Evolutionary conservation across 768 basidiomycete species (phyloP).

Genomic region (Trametes coccinea): DNA sequence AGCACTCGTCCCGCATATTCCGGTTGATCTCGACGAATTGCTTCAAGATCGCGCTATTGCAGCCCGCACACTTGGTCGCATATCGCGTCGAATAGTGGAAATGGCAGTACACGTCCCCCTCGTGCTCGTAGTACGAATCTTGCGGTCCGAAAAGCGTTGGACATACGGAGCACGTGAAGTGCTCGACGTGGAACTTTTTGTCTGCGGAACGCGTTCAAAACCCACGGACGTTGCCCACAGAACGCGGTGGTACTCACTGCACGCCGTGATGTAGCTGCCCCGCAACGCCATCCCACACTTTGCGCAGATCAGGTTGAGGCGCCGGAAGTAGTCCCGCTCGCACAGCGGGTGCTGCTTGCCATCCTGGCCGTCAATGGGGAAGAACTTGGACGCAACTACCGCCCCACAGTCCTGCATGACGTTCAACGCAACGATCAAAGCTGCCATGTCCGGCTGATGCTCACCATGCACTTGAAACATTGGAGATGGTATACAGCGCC

Average conservation of each 20-base stretch:
- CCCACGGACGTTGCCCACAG: background rate
- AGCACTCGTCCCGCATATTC: constrained; percentile 97
- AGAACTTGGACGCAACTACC: constrained; percentile 98
- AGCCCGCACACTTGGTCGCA: constrained; percentile 97
- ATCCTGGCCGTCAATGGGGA: constrained; percentile 92
- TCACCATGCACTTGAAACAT: constrained; percentile 96
- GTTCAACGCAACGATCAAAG: constrained; percentile 18
- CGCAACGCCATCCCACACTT: constrained; percentile 93
- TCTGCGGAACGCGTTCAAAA: constrained; percentile 48
- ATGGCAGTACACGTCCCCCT: constrained; percentile 97
- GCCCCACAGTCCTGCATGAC: constrained; percentile 83
- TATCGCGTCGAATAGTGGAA: constrained; percentile 99
- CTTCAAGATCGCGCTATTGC: constrained; percentile 95
- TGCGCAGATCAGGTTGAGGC: constrained; percentile 93
- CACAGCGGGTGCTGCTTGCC: constrained; percentile 93
- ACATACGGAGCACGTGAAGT: constrained; percentile 98
- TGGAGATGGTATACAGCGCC: constrained; percentile 94
- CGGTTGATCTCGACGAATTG: constrained; percentile 99
- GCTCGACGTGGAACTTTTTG: constrained; percentile 99
- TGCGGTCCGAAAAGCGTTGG: constrained; percentile 95
- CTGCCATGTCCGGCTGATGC: constrained; percentile 29
- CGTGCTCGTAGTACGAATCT: constrained; percentile 99
- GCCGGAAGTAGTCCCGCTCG: constrained; percentile 96
- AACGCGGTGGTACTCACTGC: constrained; percentile 63
- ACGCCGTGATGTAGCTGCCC: constrained; percentile 98